Conservation (phyloP, 345 rosid species). For the Eucalyptus microcorys region DNA sequence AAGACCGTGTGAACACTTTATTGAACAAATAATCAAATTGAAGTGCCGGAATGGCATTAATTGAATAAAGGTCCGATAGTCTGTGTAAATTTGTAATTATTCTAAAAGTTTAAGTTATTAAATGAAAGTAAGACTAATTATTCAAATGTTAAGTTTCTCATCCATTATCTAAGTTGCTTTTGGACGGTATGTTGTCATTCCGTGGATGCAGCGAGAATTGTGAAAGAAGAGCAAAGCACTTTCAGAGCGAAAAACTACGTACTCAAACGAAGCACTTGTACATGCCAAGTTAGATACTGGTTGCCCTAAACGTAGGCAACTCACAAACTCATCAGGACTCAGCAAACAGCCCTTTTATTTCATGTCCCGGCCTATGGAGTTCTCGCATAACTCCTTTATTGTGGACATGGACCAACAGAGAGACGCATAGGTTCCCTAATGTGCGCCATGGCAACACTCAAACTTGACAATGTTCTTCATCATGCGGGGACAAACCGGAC, state of each 20-base stretch:
- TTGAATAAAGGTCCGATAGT: background rate
- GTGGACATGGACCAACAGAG: background rate
- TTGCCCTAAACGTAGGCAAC: background rate
- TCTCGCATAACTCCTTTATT: background rate
- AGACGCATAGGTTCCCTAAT: background rate
- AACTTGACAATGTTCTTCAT: background rate
- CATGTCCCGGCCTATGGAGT: background rate
- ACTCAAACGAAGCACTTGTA: background rate
- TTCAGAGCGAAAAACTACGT: background rate
- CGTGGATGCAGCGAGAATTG: background rate
- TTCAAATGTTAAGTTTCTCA: background rate
- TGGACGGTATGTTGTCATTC: background rate
- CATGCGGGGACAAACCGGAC: background rate
- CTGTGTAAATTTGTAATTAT: too few species aligned
- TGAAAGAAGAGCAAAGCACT: background rate
- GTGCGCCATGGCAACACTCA: constrained; percentile 1
- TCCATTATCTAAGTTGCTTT: background rate
- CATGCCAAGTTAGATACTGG: background rate
- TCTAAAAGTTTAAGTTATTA: too few species aligned
- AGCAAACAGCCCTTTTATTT: background rate
- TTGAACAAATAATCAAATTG: too few species aligned
- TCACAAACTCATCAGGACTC: background rate
- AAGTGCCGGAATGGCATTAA: too few species aligned
- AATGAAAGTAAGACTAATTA: background rate
- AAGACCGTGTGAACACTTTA: too few species aligned